Conservation (phyloP, 306 rosid species). For the Quercus gilva region DNA sequence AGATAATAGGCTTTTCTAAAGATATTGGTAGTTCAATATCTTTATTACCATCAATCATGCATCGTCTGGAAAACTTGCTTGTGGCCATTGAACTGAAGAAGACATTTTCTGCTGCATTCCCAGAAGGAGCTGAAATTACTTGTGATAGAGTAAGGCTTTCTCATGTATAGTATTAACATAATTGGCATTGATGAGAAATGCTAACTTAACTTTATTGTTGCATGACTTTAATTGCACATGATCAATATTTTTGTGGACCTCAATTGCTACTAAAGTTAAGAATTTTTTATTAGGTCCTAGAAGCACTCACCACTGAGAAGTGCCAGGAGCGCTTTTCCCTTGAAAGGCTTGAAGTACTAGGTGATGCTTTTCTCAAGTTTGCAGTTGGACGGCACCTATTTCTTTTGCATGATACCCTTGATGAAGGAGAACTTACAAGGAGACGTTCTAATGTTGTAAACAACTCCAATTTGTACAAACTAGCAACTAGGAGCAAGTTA, state of each 20-base stretch:
- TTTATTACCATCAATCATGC: constrained; percentile 90
- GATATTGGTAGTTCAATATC: constrained; percentile 93
- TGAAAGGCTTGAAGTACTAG: constrained; percentile 97
- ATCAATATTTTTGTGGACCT: constrained; percentile 8
- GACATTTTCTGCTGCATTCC: constrained; percentile 51
- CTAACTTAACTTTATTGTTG: not conserved
- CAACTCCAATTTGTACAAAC: constrained; percentile 73
- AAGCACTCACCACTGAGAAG: constrained; percentile 92
- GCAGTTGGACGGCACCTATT: constrained; percentile 74
- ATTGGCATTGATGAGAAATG: not conserved
- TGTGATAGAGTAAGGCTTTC: constrained; percentile 58
- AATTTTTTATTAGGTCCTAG: constrained; percentile 58
- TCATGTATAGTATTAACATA: constrained; percentile 8
- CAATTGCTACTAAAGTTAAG: constrained; percentile 12
- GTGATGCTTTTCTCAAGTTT: constrained; percentile 95
- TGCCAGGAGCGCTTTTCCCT: constrained; percentile 93
- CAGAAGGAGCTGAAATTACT: constrained; percentile 72
- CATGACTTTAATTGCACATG: constrained; percentile 12
- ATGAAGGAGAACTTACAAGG: constrained; percentile 87
- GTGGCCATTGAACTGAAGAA: constrained; percentile 86
- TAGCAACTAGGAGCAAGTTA: constrained; percentile 67
- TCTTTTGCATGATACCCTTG: constrained; percentile 58
- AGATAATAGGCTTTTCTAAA: constrained; percentile 85
- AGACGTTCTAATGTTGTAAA: constrained; percentile 68
- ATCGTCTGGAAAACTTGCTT: constrained; percentile 87